Evolutionary conservation across 345 rosid species (phyloP), one percentile per base, ranked within the genome.

Genomic region (Alliaria petiolata): DNA sequence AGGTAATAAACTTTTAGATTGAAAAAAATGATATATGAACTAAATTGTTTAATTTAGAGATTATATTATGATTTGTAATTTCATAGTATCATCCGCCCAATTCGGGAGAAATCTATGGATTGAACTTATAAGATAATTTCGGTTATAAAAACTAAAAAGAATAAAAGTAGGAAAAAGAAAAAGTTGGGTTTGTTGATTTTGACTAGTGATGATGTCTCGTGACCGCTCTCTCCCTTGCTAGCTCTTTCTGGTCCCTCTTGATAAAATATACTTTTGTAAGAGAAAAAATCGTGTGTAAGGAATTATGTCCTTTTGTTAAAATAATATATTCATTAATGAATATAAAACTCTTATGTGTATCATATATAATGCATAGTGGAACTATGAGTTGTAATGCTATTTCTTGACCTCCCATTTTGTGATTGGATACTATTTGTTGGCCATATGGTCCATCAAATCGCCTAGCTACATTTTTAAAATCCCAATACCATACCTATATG

Each of bases 201-300:
- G 75, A 76, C 79, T 69, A 76, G 75, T 76, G 52, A 76, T 69
- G 70, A 76, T 76, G 79, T 69, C 75, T 76, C 75, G 70, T 62
- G 79, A 69, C 65, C 65, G 59, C 63, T 73, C 77, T 72, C 76
- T 64, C n/a, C n/a, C 63, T 40, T 25, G 63, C 56, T 75, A 51
- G 69, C 47, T 68, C 74, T 62, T 53, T 68, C 75, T 76, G 65
- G 79, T 62, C 79, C 79, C 65, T 62, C 52, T 62, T 43, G 3
- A 31, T 54, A 69, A 53, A 30, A 47, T 28, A 76, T 45, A 62
- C 19, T 53, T 75, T 51, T 51, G 22, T 22, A 39, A 19, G 67
- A 62, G 62, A 47, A 55, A 68, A 62, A 36, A 76, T 69, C 46
- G 60, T 62, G 74, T 75, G 59, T 16, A 75, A 68, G 59, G 79